Base-by-base conservation (phyloP, 2,329 filamentous ascomycete genomes). In the Cryphonectria radicalis region DNA sequence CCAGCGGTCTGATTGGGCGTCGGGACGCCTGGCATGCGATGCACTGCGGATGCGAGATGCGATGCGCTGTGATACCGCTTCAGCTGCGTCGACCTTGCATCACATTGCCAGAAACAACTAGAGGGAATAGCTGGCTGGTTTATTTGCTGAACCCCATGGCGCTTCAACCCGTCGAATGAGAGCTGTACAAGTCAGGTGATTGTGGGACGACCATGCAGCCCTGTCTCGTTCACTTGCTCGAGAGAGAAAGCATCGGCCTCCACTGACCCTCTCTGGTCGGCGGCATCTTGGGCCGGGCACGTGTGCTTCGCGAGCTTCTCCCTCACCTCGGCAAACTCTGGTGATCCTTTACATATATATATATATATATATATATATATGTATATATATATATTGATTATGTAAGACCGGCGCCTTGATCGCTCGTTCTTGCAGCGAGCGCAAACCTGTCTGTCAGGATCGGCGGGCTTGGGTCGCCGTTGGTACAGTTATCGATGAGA, bases 41-140 rank as follows among this genome's bases (percentile, higher is more conserved):
- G 59, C 32, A 11, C 19, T 63, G 60, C 60, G 55, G 55, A 35
- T 59, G 55, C 55, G 28, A 62, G 25, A 62, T 62, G 35, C 59
- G 25, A 59, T 59, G 55, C 55, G 14, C 25, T 59, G 55, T 59
- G 55, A 59, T 59, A 19, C 55, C 35, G 25, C 55, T 59, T 14
- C 25, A 3, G 25, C 55, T 19, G 28, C 28, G 25, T 32, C 55
- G 25, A 17, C 11, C 25, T 57, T 13, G 53, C 25, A 28, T 57
- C 53, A 32, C 4, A 17, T 28, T 57, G 32, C n/a, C n/a, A 17
- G 17, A 59, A 59, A 11, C 28, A 19, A 59, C 28, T 17, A 32
- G 55, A 35, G 28, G 55, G 4, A 19, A 19, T 13, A 32, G 55
- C 55, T 35, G 25, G 55, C 35, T 32, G 13, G 55, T 32, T 28